phyloP scores from a whole-genome alignment of 495 filamentous ascomycete genomes.

The Eremomyces bilateralis region DNA sequence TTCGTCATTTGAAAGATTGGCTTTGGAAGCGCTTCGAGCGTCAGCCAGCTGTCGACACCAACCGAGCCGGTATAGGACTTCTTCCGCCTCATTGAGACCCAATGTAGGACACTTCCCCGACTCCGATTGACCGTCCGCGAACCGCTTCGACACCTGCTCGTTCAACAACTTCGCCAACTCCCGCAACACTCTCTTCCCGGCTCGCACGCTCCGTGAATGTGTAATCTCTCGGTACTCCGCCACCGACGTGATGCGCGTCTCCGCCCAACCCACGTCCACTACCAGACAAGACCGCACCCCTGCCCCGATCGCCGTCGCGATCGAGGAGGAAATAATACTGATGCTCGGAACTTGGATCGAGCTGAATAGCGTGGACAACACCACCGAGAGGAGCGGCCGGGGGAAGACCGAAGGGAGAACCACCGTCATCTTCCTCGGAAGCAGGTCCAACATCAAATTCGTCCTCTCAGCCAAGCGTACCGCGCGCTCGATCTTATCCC shows the following conservation, averaged over 20 bases:
- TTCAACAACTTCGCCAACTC: conserved; percentile 45
- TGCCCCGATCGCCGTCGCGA: conserved; percentile 50
- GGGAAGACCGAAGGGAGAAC: conserved; percentile 60
- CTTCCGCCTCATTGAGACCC: conserved; percentile 56
- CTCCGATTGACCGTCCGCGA: conserved; percentile 13
- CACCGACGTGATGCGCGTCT: conserved; percentile 58
- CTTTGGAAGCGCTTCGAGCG: conserved; percentile 4
- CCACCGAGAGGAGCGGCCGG: conserved; percentile 48
- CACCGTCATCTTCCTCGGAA: conserved; percentile 46
- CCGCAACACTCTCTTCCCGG: conserved; percentile 43
- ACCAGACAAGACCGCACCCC: conserved; percentile 64
- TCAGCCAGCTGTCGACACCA: conserved; percentile 34
- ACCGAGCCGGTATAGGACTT: conserved; percentile 44
- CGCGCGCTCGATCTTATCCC: conserved; percentile 71
- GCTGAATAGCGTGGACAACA: conserved; percentile 55
- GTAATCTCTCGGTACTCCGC: conserved; percentile 74
- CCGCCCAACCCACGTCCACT: conserved; percentile 79
- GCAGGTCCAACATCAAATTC: conserved; percentile 50
- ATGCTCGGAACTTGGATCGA: conserved; percentile 65
- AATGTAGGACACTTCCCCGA: too few species aligned
- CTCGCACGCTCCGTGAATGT: conserved; percentile 44
- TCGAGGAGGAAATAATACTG: conserved; percentile 52
- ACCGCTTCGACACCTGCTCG: conserved; percentile 7
- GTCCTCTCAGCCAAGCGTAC: conserved; percentile 72
- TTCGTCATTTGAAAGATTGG: neutral